Evolutionary conservation across 768 basidiomycete genomes (phyloP), one percentile per base, ranked within the genome.

Genomic region (Calvatia gigantea): DNA sequence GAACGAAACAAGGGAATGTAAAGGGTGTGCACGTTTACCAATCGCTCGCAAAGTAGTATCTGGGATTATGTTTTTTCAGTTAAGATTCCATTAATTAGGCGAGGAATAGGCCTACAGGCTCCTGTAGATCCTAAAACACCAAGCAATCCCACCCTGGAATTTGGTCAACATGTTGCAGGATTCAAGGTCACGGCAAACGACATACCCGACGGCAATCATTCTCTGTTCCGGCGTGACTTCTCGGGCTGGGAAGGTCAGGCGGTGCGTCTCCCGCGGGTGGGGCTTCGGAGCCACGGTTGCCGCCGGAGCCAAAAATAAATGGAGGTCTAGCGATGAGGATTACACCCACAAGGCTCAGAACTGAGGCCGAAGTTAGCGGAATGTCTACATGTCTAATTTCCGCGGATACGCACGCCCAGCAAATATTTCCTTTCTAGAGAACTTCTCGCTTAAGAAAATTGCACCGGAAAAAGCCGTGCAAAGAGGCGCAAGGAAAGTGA

Each of bases 271-370:
- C 17, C 12, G 44, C 19, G 6, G 19, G 37, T n/a, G n/a, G n/a
- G 4, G 47, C 6, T 27, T 43, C 42, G 6, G 47, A 17, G 28
- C 3, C 23, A 4, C 17, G 5, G 28, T 42, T 14, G 11, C 14
- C 23, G 17, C 29, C 9, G 9, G 58, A 53, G 2, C 86, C 87
- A 61, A 97, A 95, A 6, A 97, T 61, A 49, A 84, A 83, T 0
- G 77, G 71, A 0, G 94, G 94, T 33, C 90, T 77, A 9, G 92
- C 89, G 47, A 97, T 91, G 6, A 94, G 74, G 12, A 94, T 66
- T 6, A 93, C 91, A 0, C 93, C 94, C 6, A 80, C 39, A 31
- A 95, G 75, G 67, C 89, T 87, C 44, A 79, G 76, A 6, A 87
- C 82, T 81, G 62, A 5, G 15, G 12, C 31, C 6, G 7, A 38